A percentile compares a stretch with the other conserved stretches of the same genome.
Conservation (phyloP, 1,284 basidiomycete genomes). For the Ceratobasidium sp. region DNA sequence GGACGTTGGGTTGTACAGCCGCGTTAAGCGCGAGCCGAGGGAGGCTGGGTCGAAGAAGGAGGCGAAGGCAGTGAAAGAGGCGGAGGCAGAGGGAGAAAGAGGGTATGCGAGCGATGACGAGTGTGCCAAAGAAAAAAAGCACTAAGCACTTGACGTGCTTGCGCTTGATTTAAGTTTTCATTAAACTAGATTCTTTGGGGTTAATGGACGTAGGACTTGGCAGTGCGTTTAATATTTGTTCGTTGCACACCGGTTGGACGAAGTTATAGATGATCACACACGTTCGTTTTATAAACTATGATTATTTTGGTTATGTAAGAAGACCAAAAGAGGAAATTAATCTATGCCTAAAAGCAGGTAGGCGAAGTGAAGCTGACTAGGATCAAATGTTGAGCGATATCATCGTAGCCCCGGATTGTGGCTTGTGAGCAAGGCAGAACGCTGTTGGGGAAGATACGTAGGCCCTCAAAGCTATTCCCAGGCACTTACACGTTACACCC, state of each 20-base stretch:
- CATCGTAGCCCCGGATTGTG: too few species aligned
- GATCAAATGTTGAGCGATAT: too few species aligned
- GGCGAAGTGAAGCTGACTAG: too few species aligned
- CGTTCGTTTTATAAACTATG: background rate
- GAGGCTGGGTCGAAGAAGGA: background rate
- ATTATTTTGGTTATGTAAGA: too few species aligned
- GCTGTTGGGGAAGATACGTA: too few species aligned
- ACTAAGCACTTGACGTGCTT: background rate
- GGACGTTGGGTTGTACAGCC: constrained; percentile 75
- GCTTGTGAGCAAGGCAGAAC: too few species aligned
- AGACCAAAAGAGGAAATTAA: too few species aligned
- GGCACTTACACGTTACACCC: too few species aligned
- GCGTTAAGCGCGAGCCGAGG: constrained; percentile 58
- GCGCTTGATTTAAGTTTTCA: background rate
- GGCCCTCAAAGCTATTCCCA: too few species aligned
- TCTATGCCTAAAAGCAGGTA: too few species aligned
- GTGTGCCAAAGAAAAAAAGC: background rate
- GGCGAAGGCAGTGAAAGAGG: background rate
- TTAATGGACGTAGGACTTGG: background rate
- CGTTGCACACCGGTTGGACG: background rate
- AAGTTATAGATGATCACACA: background rate
- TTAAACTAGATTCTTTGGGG: background rate
- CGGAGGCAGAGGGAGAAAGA: constrained; percentile 11
- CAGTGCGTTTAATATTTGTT: constrained; percentile 4
- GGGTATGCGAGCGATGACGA: constrained; percentile 35